A percentile compares a stretch with the other conserved stretches of the same genome.
Evolutionary conservation across 345 rosid species (phyloP).

Genomic region (Moricandia arvensis): DNA sequence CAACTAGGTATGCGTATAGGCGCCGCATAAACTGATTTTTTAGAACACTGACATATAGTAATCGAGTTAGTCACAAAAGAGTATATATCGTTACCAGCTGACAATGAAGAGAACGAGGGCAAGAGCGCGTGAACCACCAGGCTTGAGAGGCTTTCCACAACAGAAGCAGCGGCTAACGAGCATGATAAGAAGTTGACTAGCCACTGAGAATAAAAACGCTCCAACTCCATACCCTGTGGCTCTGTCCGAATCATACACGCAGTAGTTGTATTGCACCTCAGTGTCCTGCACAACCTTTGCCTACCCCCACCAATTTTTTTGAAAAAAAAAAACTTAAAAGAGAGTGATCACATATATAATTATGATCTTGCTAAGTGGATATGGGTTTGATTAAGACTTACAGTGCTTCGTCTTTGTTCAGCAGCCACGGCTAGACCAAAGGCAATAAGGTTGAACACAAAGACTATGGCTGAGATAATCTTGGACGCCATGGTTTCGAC

Average conservation of each 20-base stretch:
- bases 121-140: slow-evolving; percentile 86
- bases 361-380: not conserved
- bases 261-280: slow-evolving; percentile 62
- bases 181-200: slow-evolving; percentile 76
- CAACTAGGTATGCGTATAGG: too few relatives aligned
- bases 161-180: slow-evolving; percentile 85
- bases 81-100: slow-evolving; percentile 60
- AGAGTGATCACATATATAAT: slow-evolving; percentile 7
- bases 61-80: not conserved
- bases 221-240: slow-evolving; percentile 89
- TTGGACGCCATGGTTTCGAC: slow-evolving; percentile 74
- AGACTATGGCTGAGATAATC: slow-evolving; percentile 57
- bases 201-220: slow-evolving; percentile 79
- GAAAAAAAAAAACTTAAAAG: not conserved
- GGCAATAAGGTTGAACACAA: slow-evolving; percentile 79
- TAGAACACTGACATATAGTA: not conserved
- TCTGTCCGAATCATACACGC: slow-evolving; percentile 86
- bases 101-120: slow-evolving; percentile 77
- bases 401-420: slow-evolving; percentile 96
- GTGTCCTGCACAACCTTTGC: slow-evolving; percentile 54
- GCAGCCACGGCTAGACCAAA: slow-evolving; percentile 95
- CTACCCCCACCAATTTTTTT: slow-evolving; percentile 37
- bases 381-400: slow-evolving; percentile 38
- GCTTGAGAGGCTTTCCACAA: slow-evolving; percentile 85
- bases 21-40: too few relatives aligned